phyloP scores from a whole-genome alignment of 768 basidiomycete species.

The Trametes villosa region DNA sequence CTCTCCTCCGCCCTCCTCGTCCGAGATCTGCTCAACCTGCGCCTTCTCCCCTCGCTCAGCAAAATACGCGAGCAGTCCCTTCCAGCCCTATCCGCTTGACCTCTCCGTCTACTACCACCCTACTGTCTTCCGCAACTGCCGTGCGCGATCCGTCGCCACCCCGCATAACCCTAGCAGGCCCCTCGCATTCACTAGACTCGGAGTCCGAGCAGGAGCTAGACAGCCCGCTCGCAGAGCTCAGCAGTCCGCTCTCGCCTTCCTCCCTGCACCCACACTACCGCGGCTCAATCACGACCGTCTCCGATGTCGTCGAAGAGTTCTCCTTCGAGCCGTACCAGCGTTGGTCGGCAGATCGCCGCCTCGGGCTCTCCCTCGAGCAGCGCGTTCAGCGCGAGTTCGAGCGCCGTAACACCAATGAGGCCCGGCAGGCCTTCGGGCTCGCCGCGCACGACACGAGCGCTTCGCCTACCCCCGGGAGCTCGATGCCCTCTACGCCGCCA shows the following conservation, averaged over 20 bases:
- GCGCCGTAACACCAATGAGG: conserved; percentile 25
- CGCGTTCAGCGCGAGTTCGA: conserved; percentile 38
- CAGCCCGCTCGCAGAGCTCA: neutral
- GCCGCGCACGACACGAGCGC: neutral
- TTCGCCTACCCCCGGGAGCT: conserved; percentile 4
- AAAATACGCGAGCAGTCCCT: neutral
- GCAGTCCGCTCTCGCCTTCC: neutral
- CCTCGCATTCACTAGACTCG: neutral
- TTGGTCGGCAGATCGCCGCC: conserved; percentile 50
- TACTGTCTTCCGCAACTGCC: conserved; percentile 7
- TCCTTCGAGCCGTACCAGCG: conserved; percentile 47
- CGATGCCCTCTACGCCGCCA: conserved; percentile 1
- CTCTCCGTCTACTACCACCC: conserved; percentile 19
- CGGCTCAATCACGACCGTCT: conserved; percentile 13
- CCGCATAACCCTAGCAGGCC: neutral
- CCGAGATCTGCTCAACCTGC: conserved; percentile 3
- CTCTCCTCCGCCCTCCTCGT: conserved; percentile 16
- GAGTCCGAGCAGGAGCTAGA: neutral
- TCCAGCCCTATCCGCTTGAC: conserved; percentile 5
- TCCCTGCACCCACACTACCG: conserved; percentile 10
- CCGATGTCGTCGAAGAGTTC: conserved; percentile 50
- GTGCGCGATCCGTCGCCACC: conserved; percentile 12
- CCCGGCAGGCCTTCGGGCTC: conserved; percentile 4
- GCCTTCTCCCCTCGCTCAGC: neutral
- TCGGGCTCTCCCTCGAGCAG: conserved; percentile 48